Evolutionary conservation across 306 rosid species (phyloP).

Genomic region (Lablab purpureus): DNA sequence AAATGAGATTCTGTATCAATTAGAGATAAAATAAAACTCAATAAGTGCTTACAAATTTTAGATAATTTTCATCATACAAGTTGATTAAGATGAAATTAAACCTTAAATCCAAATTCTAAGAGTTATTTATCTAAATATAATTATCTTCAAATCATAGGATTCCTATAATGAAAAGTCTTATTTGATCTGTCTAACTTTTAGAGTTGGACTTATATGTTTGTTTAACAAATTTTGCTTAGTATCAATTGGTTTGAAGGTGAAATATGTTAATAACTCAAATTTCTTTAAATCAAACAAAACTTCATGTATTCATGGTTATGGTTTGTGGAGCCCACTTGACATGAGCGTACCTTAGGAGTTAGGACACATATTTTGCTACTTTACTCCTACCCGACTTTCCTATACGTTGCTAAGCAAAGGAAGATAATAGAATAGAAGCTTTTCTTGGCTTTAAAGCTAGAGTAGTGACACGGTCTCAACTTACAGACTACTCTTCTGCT

Average conservation of each 20-base stretch:
- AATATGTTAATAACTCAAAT: background rate
- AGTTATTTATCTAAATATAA: background rate
- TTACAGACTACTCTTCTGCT: conserved; percentile 54
- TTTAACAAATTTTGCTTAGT: too few relatives aligned
- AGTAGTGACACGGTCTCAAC: conserved; percentile 49
- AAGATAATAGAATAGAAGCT: conserved; percentile 23
- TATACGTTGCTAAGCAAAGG: conserved; percentile 23
- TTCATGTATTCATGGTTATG: conserved; percentile 8
- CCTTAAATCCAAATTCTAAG: background rate
- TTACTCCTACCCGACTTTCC: conserved; percentile 56
- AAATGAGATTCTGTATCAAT: background rate
- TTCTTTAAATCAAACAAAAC: conserved; percentile 10
- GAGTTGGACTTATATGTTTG: too few relatives aligned
- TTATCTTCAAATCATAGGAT: too few relatives aligned
- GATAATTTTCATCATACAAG: background rate
- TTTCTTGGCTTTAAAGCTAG: conserved; percentile 84
- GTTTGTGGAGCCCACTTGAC: conserved; percentile 54
- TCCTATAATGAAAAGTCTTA: too few relatives aligned
- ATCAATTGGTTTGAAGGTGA: too few relatives aligned
- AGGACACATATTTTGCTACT: conserved; percentile 50
- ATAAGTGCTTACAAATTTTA: background rate
- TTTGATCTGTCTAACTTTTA: too few relatives aligned
- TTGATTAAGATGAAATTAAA: background rate
- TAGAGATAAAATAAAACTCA: background rate
- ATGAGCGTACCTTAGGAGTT: conserved; percentile 49